A percentile compares a stretch with the other conserved stretches of the same genome.
Evolutionary conservation across 768 basidiomycete species (phyloP).

Genomic region (Suillus alpinus): DNA sequence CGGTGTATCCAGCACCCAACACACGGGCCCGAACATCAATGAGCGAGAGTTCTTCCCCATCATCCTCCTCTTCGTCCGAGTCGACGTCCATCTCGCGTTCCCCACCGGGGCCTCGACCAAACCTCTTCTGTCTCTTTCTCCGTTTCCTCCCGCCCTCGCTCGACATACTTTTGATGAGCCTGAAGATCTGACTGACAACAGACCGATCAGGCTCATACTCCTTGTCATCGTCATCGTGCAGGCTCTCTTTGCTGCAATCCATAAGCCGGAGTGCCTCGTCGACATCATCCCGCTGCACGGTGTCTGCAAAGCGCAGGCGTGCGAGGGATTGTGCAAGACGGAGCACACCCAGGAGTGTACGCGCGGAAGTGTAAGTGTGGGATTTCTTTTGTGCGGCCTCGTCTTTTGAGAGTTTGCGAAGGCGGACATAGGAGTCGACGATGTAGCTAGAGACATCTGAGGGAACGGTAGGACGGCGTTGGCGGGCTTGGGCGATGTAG

Average conservation of each 20-base stretch:
- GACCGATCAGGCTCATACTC: slow-evolving; percentile 76
- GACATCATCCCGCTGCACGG: slow-evolving; percentile 83
- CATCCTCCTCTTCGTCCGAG: slow-evolving; percentile 66
- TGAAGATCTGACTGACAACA: slow-evolving; percentile 78
- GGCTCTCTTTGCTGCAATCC: slow-evolving; percentile 92
- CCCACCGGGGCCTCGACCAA: slow-evolving; percentile 69
- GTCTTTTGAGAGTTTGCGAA: slow-evolving; percentile 90
- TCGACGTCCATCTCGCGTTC: slow-evolving; percentile 71
- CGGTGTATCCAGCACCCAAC: slow-evolving; percentile 84
- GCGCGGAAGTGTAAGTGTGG: slow-evolving; percentile 93
- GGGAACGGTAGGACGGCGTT: slow-evolving; percentile 87
- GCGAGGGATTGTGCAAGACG: slow-evolving; percentile 95
- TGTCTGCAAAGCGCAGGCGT: slow-evolving; percentile 79
- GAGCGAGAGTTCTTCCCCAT: slow-evolving; percentile 71
- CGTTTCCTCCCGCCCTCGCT: slow-evolving; percentile 37
- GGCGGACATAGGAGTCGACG: slow-evolving; percentile 91
- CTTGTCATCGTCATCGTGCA: slow-evolving; percentile 76
- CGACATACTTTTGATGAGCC: slow-evolving; percentile 88
- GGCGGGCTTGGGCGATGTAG: slow-evolving; percentile 91
- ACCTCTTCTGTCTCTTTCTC: slow-evolving; percentile 45
- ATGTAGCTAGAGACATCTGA: slow-evolving; percentile 87
- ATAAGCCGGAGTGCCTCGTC: slow-evolving; percentile 96
- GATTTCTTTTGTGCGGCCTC: slow-evolving; percentile 85
- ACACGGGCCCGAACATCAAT: slow-evolving; percentile 87
- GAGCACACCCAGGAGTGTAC: slow-evolving; percentile 91